Evolutionary conservation across 2,329 filamentous ascomycete species (phyloP).

Genomic region (Pestalotiopsis sp.): DNA sequence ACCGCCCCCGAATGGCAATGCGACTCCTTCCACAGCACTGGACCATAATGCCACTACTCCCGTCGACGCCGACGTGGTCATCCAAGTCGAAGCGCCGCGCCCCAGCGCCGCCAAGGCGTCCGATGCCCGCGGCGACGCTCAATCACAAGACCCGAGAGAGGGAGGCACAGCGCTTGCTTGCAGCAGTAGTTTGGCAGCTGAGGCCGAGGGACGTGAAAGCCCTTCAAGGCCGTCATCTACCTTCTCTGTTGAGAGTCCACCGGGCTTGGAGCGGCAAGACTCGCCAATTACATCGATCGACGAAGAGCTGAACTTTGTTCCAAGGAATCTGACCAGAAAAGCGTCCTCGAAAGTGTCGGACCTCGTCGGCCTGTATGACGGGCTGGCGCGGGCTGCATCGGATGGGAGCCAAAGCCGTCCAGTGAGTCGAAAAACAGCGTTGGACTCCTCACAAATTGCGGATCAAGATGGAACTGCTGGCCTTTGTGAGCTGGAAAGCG

Average conservation of each 20-base stretch:
- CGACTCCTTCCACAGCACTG: not conserved
- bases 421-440: not conserved
- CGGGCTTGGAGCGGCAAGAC: slow-evolving; percentile 35
- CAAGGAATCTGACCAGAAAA: slow-evolving; percentile 29
- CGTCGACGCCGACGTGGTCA: not conserved
- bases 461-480: not conserved
- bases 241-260: slow-evolving; percentile 30
- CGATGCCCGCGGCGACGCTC: not conserved
- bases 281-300: slow-evolving; percentile 50
- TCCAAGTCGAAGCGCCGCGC: not conserved
- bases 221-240: slow-evolving; percentile 30
- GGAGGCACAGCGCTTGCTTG: not conserved
- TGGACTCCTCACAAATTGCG: slow-evolving; percentile 18
- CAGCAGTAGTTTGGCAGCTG: slow-evolving; percentile 13
- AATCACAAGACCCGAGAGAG: not conserved
- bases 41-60: not conserved
- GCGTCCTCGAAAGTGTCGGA: slow-evolving; percentile 50
- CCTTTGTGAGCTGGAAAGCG: slow-evolving; percentile 32
- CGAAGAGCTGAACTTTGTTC: slow-evolving; percentile 36
- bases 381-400: slow-evolving; percentile 34
- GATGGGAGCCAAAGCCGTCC: not conserved
- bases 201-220: slow-evolving; percentile 19
- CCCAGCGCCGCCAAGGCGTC: not conserved
- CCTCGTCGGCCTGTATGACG: slow-evolving; percentile 54
- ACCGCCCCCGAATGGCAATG: not conserved